Base-by-base conservation (phyloP, 2,329 filamentous ascomycete genomes). In the Trichoderma koningii region DNA sequence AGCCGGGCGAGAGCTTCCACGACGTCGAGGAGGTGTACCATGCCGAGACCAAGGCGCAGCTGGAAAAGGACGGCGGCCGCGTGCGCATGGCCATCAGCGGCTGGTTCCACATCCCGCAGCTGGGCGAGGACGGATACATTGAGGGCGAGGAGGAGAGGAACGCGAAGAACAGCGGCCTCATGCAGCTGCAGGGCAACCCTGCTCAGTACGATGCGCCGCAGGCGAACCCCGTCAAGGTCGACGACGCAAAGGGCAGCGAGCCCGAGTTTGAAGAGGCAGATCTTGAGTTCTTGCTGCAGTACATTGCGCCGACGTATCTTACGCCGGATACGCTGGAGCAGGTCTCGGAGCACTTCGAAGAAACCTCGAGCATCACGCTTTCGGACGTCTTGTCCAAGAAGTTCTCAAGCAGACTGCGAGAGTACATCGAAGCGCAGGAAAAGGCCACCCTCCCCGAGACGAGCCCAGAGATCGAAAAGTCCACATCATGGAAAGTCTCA, bases 11-110 rank as follows among this genome's bases (percentile, higher is more conserved):
- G 83, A 98, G 94, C 76, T 99, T 98, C 78, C 95, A 99, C 78
- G 95, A 99, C 76, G 95, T 99, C 63, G 94, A 98, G 79, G 95
- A 99, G 79, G 95, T 99, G 5, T 98, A 97, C 78, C 87, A 91
- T 75, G 83, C 87, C 72, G 81, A 79, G 68, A 82, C 75, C 66
- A 81, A 80, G 74, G 84, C 80, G 71, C 85, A 86, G 77, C 84
- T 87, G 63, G 84, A 83, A 74, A 87, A 83, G 76, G 85, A 93
- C 66, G 89, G 89, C 19, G 89, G 89, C 1, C 86, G 92, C 55
- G 87, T 97, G 55, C 89, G 95, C 70, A 98, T 99, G 94, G 95
- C 95, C 57, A 97, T 99, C 74, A 97, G 92, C 74, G 95, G 95
- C 60, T 99, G 95, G 95, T 99, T 96, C 77, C 95, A 99, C 77